phyloP scores from a whole-genome alignment of 495 filamentous ascomycete genomes.

The Podospora sp. region DNA sequence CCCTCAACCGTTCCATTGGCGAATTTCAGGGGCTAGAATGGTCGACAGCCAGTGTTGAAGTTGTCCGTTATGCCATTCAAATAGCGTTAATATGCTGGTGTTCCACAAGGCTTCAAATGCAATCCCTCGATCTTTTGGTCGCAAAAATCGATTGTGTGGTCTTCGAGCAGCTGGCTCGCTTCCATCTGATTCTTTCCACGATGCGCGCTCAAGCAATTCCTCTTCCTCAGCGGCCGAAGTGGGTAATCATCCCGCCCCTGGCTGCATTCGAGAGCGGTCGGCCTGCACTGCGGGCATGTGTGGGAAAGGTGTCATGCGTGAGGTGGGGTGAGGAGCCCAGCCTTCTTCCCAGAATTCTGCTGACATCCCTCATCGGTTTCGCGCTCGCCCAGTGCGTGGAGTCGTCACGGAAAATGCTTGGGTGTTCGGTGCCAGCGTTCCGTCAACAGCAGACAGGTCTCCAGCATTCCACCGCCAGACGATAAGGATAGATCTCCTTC shows the following conservation, averaged over 20 bases:
- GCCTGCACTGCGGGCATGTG: not conserved
- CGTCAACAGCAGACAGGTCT: not conserved
- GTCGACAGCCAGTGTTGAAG: not conserved
- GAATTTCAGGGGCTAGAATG: constrained; percentile 14
- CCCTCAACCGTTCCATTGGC: not conserved
- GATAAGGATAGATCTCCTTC: too few relatives aligned
- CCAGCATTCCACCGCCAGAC: not conserved
- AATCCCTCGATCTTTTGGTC: not conserved
- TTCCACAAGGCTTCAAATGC: not conserved
- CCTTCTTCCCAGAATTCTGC: not conserved
- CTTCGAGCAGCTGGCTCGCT: not conserved
- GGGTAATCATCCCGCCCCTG: not conserved
- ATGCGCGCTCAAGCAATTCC: not conserved
- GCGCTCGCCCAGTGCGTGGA: not conserved
- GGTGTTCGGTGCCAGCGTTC: not conserved
- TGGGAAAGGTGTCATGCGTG: not conserved
- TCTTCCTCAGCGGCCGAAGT: not conserved
- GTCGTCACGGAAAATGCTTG: not conserved
- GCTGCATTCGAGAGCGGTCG: not conserved
- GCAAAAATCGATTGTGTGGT: not conserved
- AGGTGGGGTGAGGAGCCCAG: not conserved
- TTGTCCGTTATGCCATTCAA: not conserved
- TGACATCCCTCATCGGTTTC: constrained; percentile 14
- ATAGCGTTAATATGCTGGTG: not conserved
- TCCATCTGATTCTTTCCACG: not conserved